Evolutionary conservation across 78 protist species (phyloP).

Genomic region (slime mould (Dictyostelium discoideum)): DNA sequence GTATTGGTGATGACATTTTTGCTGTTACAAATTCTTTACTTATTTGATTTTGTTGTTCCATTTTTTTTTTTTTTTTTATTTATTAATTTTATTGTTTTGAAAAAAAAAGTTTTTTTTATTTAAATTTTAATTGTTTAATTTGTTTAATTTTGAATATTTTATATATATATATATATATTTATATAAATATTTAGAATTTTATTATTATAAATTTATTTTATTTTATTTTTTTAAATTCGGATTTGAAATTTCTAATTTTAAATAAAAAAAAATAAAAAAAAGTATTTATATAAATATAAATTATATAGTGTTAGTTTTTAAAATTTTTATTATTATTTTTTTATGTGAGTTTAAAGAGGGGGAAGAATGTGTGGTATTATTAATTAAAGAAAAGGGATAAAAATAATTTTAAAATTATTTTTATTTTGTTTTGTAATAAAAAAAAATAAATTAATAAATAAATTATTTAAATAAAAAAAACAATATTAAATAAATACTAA

Average conservation of each 20-base stretch:
- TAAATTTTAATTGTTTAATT: too few species aligned
- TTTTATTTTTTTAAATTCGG: neutral
- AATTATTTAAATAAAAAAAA: neutral
- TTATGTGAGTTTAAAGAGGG: neutral
- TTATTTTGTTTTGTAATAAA: neutral
- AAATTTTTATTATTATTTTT: neutral
- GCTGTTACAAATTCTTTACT: neutral
- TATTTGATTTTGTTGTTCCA: neutral
- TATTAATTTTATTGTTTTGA: neutral
- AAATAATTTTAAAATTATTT: neutral
- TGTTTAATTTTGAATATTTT: neutral
- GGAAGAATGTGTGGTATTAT: neutral
- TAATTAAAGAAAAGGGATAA: neutral
- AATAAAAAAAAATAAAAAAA: neutral
- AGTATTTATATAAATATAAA: neutral
- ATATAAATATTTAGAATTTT: neutral
- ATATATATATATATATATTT: too few species aligned
- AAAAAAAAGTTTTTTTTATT: too few species aligned
- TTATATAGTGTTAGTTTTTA: neutral
- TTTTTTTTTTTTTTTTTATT: neutral
- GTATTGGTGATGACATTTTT: neutral
- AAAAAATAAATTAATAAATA: neutral
- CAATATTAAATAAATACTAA: neutral
- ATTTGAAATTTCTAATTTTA: neutral
- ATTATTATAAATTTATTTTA: neutral